These are phyloP conservation scores for Silybum marianum DNA, from an alignment of 129 eudicot species.

Conservation along the genomic window DNA sequence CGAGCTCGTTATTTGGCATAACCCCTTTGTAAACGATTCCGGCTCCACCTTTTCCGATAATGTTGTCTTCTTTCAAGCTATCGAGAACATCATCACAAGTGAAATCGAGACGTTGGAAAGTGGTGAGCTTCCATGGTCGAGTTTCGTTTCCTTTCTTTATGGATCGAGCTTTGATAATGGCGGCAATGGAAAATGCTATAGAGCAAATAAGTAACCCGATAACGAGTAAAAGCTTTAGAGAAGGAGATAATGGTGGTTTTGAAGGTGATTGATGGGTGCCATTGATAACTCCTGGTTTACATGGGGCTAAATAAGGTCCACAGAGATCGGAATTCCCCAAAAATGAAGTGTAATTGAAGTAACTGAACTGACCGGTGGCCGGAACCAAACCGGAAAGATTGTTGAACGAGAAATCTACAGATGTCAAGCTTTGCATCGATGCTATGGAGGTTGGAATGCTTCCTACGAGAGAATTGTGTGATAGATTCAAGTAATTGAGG, in stretches of 20 bases:
- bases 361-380: slow-evolving; percentile 84
- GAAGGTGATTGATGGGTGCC: slow-evolving; percentile 49
- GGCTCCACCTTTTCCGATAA: slow-evolving; percentile 90
- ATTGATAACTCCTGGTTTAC: slow-evolving; percentile 59
- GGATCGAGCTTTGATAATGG: slow-evolving; percentile 72
- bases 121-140: slow-evolving; percentile 83
- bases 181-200: slow-evolving; percentile 71
- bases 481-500: slow-evolving; percentile 70
- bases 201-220: slow-evolving; percentile 80
- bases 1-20: slow-evolving; percentile 60
- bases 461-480: slow-evolving; percentile 65
- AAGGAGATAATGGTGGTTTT: slow-evolving; percentile 59
- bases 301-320: slow-evolving; percentile 87
- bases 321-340: slow-evolving; percentile 76
- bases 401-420: slow-evolving; percentile 85
- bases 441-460: slow-evolving; percentile 65
- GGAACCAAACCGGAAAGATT: slow-evolving; percentile 83
- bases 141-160: slow-evolving; percentile 68
- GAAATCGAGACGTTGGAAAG: slow-evolving; percentile 84
- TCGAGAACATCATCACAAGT: slow-evolving; percentile 77
- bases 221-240: slow-evolving; percentile 80
- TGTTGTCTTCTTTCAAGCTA: slow-evolving; percentile 75
- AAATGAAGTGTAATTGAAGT: slow-evolving; percentile 82
- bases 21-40: slow-evolving; percentile 86
- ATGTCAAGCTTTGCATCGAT: slow-evolving; percentile 86